Evolutionary conservation across 495 filamentous ascomycete species (phyloP), one percentile per base, ranked within the genome.

Genomic region (Penicillium parvum): DNA sequence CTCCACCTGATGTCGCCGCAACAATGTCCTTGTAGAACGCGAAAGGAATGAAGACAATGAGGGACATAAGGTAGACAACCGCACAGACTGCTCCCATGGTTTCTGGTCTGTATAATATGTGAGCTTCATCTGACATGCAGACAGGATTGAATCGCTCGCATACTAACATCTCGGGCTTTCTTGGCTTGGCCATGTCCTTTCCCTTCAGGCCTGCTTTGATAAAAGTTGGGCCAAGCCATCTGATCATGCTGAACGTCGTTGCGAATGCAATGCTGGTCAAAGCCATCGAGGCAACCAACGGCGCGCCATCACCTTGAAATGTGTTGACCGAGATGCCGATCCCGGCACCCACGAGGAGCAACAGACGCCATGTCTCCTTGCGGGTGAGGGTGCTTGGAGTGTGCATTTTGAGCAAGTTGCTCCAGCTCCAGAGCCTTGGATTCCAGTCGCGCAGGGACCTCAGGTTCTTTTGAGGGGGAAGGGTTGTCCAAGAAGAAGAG

Each of bases 11-110:
- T 14, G 94, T 96, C 14, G 88, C 89, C n/a, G 85, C 84, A 15
- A 96, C 90, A 46, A 99, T 92, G 57, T 99, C 90, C 64, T 95
- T 91, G 69, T 95, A 97, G 65, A 99, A 97, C 2, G 88, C 83
- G 64, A 96, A 97, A 0, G 92, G 92, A 40, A 97, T 88, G 60
- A 99, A 97, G 21, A 87, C 61, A 38, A 97, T 94, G 21, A 96
- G 77, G 4, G 77, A 74, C 17, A 97, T 69, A 20, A 99, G 71
- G 67, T 96, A 97, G 1, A 97, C 86, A 22, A 92, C 79, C 2
- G 94, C 92, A 61, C 88, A 95, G 32, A 97, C 80, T 14, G 84
- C 88, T n/a, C 92, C 92, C 94, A 99, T 97, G 20, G 88, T 89
- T 66, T 99, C 92, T 10, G 92, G 92, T 51, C 84, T 88, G 52